These are phyloP conservation scores for Paecilomyces fulvus DNA, from an alignment of 2,329 filamentous ascomycete genomes.

Conservation along the genomic window DNA sequence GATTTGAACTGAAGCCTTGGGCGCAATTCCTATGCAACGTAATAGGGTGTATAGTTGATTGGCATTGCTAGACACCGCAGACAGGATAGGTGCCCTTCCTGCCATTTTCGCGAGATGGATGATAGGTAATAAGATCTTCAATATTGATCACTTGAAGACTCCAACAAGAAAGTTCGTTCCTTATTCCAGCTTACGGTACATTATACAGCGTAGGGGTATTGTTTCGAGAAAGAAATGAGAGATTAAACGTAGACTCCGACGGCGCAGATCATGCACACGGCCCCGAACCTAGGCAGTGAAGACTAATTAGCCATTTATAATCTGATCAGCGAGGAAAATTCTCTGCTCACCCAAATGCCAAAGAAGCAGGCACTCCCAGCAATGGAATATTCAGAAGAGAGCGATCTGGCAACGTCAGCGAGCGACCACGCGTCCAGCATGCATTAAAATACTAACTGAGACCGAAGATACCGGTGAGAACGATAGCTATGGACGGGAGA, in stretches of 20 bases:
- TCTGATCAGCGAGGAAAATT: slow-evolving; percentile 1
- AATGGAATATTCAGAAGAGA: slow-evolving; percentile 67
- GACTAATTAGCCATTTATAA: slow-evolving; percentile 6
- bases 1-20: slow-evolving; percentile 61
- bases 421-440: background rate
- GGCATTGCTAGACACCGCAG: slow-evolving; percentile 53
- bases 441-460: slow-evolving; percentile 55
- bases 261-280: slow-evolving; percentile 97
- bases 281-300: slow-evolving; percentile 61
- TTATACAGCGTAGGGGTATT: slow-evolving; percentile 13
- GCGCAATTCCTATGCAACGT: slow-evolving; percentile 53
- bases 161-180: slow-evolving; percentile 23
- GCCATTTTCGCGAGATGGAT: background rate
- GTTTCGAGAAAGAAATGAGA: slow-evolving; percentile 14
- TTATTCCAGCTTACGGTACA: slow-evolving; percentile 28
- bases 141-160: slow-evolving; percentile 15
- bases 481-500: slow-evolving; percentile 42
- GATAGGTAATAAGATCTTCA: background rate
- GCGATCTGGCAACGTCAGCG: slow-evolving; percentile 53
- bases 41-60: slow-evolving; percentile 53
- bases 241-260: slow-evolving; percentile 92
- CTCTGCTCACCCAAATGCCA: slow-evolving; percentile 72
- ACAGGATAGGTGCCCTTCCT: slow-evolving; percentile 43
- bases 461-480: slow-evolving; percentile 71
- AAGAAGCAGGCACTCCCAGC: slow-evolving; percentile 76